Base-by-base conservation (phyloP, 1,139 yeast genomes). In the Suhomyces yuchorum region DNA sequence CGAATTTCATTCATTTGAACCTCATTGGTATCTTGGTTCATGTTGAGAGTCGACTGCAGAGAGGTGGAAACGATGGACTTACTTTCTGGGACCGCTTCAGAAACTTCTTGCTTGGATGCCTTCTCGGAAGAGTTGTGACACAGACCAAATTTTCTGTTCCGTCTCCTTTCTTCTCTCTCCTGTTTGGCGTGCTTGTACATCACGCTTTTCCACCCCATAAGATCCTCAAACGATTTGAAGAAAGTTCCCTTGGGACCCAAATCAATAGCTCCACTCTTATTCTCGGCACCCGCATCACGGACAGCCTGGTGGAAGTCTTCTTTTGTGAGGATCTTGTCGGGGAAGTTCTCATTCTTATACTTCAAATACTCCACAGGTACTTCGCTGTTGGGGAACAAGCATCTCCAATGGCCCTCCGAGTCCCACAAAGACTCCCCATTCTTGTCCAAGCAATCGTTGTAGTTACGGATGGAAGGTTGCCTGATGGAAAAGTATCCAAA, bases 361-460 rank as follows among this genome's bases (percentile, higher is more conserved):
- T 58, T 58, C 56, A 73, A 63, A 20, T 65, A 54, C 40, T 65
- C 68, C 26, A 67, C 62, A 0, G 75, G 68, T 18, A 83, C 73
- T 32, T 68, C 72, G 17, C 76, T 63, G 50, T 76, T 75, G 24
- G 96, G 96, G 67, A 91, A 87, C 47, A 91, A 70, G 66, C 97
- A 91, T 59, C 91, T 78, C 97, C 97, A 91, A 64, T 82, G 78
- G 0, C 97, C 97, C 39, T 77, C 71, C 17, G 81, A 69, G 58
- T 87, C 93, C 96, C 96, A 91, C 8, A 84, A 82, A 1, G 89
- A 79, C 15, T 78, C 71, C 1, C 97, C 97, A 4, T 81, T 68
- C 41, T 78, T 71, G 28, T 78, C 78, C 58, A 77, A 59, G 63
- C 97, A 91, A 39, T 80, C 76, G 50, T 79, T 74, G 62, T 84